Evolutionary conservation across 257 asterid genomes (phyloP), one percentile per base, ranked within the genome.

Genomic region (Lantana camara): DNA sequence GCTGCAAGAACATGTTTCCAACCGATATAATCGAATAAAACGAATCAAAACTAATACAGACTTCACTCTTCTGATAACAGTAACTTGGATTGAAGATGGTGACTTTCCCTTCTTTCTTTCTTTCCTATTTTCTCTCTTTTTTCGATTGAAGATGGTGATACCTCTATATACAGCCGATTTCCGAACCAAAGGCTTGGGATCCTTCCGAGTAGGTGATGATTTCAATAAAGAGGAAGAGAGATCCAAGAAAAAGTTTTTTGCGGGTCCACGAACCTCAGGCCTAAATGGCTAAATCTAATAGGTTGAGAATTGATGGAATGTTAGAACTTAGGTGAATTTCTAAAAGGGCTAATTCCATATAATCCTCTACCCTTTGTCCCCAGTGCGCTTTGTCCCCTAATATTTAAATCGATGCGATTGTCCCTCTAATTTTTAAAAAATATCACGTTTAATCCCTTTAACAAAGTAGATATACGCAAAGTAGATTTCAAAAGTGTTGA

Each of bases 231-330:
- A 30, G 62, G 22, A 4, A 42, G 44, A 58, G 46, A 49, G 68
- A 58, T 69, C 62, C 66, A 50, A 66, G 40, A 53, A 61, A 44
- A 20, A 54, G 1, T 32, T 57, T 22, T 12, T 63, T 5, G 40
- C 9, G 58, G 63, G 53, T 49, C 60, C 45, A 67, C n/a, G n/a
- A 57, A 52, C 47, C 57, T 35, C 15, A 14, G 30, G 12, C 19
- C 7, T 51, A 27, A 8, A 14, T 19, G 16, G 15, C 13, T 13
- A 45, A 29, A 17, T n/a, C n/a, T n/a, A 63, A 38, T 35, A 16
- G 16, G 67, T 16, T 67, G 21, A 32, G 56, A 22, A 57, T n/a
- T 65, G 60, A 65, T 30, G 57, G 52, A 67, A 70, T n/a, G 35
- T 27, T 54, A 22, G n/a, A n/a, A n/a, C n/a, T n/a, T n/a, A n/a